Base-by-base conservation (phyloP, 2,329 filamentous ascomycete species). In the Ceratocystis cacaofunesta region DNA sequence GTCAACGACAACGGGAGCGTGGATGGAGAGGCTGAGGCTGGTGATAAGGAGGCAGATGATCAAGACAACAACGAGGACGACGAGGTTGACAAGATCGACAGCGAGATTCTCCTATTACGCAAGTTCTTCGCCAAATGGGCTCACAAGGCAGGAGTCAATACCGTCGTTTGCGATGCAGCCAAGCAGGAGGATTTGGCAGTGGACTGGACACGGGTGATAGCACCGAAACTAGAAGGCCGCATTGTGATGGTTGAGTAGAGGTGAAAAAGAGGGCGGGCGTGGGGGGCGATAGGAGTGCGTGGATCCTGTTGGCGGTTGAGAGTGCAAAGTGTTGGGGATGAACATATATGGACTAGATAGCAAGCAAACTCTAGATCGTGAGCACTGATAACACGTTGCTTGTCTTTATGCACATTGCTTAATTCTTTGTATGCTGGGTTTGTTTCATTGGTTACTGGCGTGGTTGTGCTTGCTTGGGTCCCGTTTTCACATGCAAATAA, bases 201-300 rank as follows among this genome's bases (percentile, higher is more conserved):
- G 41, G 81, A 86, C 69, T 95, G 90, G 90, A 92, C 89, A 7
- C 84, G 82, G 68, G 87, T 89, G 1, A 92, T 95, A 73, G 84
- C 86, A 65, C 91, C 91, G 0, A 81, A 82, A 66, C 68, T 92
- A 7, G 90, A 95, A 72, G 90, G 89, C 0, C 82, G 90, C 61
- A 95, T 95, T 52, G 73, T 72, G 41, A 80, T 80, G 73, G 22
- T 68, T 15, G 61, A 66, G 36, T 63, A 32, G 22, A 41, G 6
- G 43, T n/a, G 25, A 32, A 32, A 7, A 1, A 32, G 30, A 32
- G 7, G 36, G 10, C 10, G 36, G 36, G 32, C 32, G 32, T 32
- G 30, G 7, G 8, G 22, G 22, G 2, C 2, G 22, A 2, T 32
- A 8, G 32, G 32, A 57, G 25, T 17, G 10, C 10, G 28, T 17